Conservation (phyloP, 768 basidiomycete genomes). For the Trametes gibbosa region DNA sequence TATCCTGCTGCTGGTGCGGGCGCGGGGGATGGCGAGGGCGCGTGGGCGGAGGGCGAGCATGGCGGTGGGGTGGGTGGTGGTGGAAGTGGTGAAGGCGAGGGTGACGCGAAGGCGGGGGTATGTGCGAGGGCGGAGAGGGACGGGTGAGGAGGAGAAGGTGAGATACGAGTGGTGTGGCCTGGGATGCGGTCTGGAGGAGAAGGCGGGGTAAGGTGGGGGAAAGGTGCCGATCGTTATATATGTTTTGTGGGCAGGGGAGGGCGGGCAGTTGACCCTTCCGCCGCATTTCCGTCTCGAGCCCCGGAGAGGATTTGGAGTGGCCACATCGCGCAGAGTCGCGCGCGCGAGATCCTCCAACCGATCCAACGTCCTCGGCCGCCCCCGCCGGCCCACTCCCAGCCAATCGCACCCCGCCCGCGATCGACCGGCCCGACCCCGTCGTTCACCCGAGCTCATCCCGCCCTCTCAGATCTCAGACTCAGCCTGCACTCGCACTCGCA, state of each 20-base stretch:
- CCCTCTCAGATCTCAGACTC: background rate
- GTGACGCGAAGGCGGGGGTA: conserved; percentile 10
- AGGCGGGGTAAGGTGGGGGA: conserved; percentile 17
- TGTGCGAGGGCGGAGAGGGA: background rate
- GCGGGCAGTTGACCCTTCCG: conserved; percentile 10
- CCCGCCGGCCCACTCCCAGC: conserved; percentile 7
- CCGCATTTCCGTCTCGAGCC: conserved; percentile 14
- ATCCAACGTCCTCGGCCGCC: background rate
- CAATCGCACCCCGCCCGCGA: conserved; percentile 2
- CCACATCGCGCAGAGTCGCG: no score
- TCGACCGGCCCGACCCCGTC: background rate
- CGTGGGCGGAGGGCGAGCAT: conserved; percentile 22
- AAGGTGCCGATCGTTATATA: conserved; percentile 10
- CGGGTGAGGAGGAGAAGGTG: background rate
- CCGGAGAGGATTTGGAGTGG: background rate
- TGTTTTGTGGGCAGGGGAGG: background rate
- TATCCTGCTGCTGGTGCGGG: conserved; percentile 20
- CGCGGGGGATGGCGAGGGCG: conserved; percentile 17
- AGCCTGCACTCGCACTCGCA: no score
- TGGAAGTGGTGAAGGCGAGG: background rate
- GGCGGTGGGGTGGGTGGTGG: conserved; percentile 6
- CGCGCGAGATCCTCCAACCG: background rate
- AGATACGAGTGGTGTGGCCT: conserved; percentile 2
- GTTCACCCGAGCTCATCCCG: background rate
- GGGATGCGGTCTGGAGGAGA: background rate